A percentile compares a stretch with the other conserved stretches of the same genome.
Conservation (phyloP, 495 filamentous ascomycete genomes). For the Halenospora varia region DNA sequence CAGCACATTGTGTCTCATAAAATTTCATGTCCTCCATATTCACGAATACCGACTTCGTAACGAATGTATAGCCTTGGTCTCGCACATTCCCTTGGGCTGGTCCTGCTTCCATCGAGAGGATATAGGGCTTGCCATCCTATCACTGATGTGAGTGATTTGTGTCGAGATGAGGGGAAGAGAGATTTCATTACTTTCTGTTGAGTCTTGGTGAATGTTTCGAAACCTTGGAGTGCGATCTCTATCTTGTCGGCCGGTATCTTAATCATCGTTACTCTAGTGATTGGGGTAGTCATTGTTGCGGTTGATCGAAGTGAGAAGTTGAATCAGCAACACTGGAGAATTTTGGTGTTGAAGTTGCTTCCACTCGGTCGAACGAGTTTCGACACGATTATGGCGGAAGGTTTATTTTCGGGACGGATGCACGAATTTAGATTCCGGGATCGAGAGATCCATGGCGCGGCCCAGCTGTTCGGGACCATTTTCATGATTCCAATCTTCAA, state of each 20-base stretch:
- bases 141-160: not conserved
- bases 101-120: conserved; percentile 44
- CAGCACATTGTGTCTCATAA: conserved; percentile 61
- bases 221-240: conserved; percentile 1
- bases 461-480: no score
- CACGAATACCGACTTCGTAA: conserved; percentile 54
- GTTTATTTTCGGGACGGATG: no score
- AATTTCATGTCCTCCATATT: conserved; percentile 64
- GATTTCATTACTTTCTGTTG: conserved; percentile 3
- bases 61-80: conserved; percentile 60
- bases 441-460: not conserved
- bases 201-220: conserved; percentile 21
- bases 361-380: no score
- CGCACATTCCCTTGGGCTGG: conserved; percentile 46
- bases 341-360: not conserved
- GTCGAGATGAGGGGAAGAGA: not conserved
- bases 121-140: conserved; percentile 70
- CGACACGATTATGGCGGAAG: no score
- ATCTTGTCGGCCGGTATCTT: conserved; percentile 4
- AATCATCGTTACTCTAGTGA: conserved; percentile 12
- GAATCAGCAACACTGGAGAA: no score
- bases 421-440: not conserved
- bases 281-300: conserved; percentile 6
- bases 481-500: no score
- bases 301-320: no score